Base-by-base conservation (phyloP, 805 yeast species). In the Saturnispora mendoncae region DNA sequence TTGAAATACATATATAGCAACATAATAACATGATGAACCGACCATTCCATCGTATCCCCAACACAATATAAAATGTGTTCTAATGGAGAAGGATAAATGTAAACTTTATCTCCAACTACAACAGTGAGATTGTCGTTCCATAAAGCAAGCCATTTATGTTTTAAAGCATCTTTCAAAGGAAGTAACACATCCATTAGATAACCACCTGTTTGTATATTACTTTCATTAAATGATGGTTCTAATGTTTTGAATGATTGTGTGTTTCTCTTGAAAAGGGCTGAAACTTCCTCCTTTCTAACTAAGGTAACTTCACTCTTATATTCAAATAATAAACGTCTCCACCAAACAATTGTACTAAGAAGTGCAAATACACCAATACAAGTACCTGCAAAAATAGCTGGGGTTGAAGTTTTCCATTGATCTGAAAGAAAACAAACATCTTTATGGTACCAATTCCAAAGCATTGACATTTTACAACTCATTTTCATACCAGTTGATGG, bases 21-120 rank as follows among this genome's bases (percentile, higher is more conserved):
- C 53, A 50, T 50, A 17, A 48, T 38, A 7, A 43, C 42, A 31
- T 50, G 52, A 25, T 44, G 50, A 12, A 46, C 47, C 3, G 45
- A 42, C 53, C 53, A 50, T 43, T 46, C 49, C 21, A 50, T 48
- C 3, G 53, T 50, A 36, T 46, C 48, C 6, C 43, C 45, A 9
- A 44, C 36, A 23, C 45, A 33, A 19, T 41, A 30, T 3, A 48
- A 6, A 12, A 45, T 8, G 28, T 50, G 53, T 18, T 50, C 52
- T 8, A 31, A 25, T 9, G 42, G 21, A 25, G 46, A 44, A n/a
- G 50, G 52, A 33, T 50, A 50, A 18, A 50, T 39, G 31, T 38
- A 42, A 4, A 48, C 32, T 18, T 46, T 44, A 14, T 41, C 45
- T 10, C 43, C 49, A 13, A 36, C 37, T 18, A 44, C 39, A 12